phyloP scores from a whole-genome alignment of 2,329 filamentous ascomycete species.

The Cryphonectria carpinicola region DNA sequence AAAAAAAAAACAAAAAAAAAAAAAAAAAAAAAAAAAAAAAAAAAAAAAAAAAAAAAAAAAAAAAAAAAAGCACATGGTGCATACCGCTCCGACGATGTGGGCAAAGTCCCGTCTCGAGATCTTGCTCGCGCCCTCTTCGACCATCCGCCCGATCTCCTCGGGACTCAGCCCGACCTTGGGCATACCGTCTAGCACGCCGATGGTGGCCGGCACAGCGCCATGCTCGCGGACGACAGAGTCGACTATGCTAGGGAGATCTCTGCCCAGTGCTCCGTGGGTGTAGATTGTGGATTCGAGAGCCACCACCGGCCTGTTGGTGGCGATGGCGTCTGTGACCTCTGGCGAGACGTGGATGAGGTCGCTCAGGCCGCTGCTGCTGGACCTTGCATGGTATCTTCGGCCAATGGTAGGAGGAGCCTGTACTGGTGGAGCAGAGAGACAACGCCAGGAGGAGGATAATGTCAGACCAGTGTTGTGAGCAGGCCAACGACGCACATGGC shows the following conservation, averaged over 20 bases:
- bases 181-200: constrained; percentile 83
- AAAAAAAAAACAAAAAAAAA: no score
- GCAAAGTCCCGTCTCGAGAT: constrained; percentile 86
- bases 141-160: constrained; percentile 74
- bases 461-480: background rate
- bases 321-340: constrained; percentile 79
- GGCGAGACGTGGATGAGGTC: constrained; percentile 72
- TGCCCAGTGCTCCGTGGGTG: constrained; percentile 87
- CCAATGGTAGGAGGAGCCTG: background rate
- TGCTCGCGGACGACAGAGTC: constrained; percentile 80
- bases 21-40: no score
- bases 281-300: constrained; percentile 97
- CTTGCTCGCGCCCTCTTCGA: constrained; percentile 75
- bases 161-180: constrained; percentile 77
- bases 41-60: background rate
- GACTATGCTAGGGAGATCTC: constrained; percentile 60
- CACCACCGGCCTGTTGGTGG: constrained; percentile 78
- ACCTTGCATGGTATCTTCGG: constrained; percentile 9
- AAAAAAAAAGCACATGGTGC: constrained; percentile 30
- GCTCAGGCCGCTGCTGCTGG: constrained; percentile 36
- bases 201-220: constrained; percentile 86
- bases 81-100: constrained; percentile 76
- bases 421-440: background rate
- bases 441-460: background rate
- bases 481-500: constrained; percentile 8